Evolutionary conservation across 2,329 filamentous ascomycete species (phyloP).

Genomic region (Pseudogymnoascus sp.): DNA sequence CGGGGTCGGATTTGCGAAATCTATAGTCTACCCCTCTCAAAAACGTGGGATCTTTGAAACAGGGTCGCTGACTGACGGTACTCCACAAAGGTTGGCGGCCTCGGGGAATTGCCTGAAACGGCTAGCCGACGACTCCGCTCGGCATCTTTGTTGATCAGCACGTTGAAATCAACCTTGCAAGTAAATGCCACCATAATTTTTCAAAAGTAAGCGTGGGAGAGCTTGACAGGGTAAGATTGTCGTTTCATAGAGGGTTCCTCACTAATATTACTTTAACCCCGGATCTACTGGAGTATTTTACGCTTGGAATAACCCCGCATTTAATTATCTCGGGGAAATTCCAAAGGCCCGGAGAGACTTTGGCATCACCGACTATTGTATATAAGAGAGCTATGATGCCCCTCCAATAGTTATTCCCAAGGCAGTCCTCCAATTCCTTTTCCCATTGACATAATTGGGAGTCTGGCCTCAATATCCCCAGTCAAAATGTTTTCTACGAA

Average conservation of each 20-base stretch:
- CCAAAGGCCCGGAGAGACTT: background rate
- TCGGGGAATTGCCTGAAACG: background rate
- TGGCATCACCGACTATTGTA: background rate
- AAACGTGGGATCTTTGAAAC: background rate
- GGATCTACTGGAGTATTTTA: background rate
- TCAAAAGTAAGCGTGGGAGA: background rate
- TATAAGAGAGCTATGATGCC: background rate
- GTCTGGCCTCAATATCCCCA: background rate
- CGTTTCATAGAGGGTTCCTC: background rate
- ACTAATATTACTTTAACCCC: background rate
- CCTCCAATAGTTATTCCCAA: background rate
- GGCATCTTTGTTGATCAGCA: background rate
- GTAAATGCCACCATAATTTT: background rate
- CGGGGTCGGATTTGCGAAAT: background rate
- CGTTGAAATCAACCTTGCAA: background rate
- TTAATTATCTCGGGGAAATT: constrained; percentile 2
- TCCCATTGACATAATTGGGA: background rate
- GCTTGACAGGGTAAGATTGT: background rate
- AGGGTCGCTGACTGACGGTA: background rate
- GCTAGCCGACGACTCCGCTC: background rate
- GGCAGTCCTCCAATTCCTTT: background rate
- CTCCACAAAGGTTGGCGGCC: background rate
- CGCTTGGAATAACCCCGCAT: background rate
- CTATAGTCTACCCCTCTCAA: background rate
- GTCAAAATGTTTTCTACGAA: background rate